Evolutionary conservation across 345 rosid genomes (phyloP), one percentile per base, ranked within the genome.

Genomic region (Isatis tinctoria): DNA sequence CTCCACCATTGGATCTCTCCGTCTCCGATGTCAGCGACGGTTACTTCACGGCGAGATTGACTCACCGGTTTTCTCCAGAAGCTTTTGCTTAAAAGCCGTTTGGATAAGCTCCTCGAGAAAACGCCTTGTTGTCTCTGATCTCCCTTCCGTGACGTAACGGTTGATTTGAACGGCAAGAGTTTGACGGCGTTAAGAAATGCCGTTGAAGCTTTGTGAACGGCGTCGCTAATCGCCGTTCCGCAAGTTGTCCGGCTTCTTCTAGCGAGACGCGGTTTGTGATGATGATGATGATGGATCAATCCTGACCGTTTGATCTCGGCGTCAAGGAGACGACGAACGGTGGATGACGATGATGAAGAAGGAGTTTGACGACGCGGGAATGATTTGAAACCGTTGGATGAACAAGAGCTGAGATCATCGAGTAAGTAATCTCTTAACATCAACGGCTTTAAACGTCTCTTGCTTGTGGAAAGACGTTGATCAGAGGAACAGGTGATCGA

Each of bases 361-460:
- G 86, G 69, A 45, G 66, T 0, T 67, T 81, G 89, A 22, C 84
- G 86, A 65, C 95, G 96, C 39, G 98, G 92, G 58, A 87, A 88
- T 8, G 98, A 88, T 67, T 88, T 87, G 84, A 94, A 94, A 56
- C 95, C 95, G 72, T 79, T 85, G 74, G 98, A 94, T 68, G 98
- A 91, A 74, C 97, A 90, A 5, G 98, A 90, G 51, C 95, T 84
- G 43, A 86, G 79, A 82, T 94, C 96, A 52, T 91, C 95, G 10
- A 66, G 71, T 45, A 94, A 87, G 48, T 83, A 88, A 71, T 94
- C 98, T 83, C 86, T 90, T 33, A 94, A 84, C 92, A 84, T 75
- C 74, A 87, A 68, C 18, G 87, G 85, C 70, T 69, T 87, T 8
- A 77, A 66, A 59, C 77, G 80, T 72, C 80, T 77, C 1, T 59